phyloP scores from a whole-genome alignment of 1,284 basidiomycete species.

The Austroboletus niveus region DNA sequence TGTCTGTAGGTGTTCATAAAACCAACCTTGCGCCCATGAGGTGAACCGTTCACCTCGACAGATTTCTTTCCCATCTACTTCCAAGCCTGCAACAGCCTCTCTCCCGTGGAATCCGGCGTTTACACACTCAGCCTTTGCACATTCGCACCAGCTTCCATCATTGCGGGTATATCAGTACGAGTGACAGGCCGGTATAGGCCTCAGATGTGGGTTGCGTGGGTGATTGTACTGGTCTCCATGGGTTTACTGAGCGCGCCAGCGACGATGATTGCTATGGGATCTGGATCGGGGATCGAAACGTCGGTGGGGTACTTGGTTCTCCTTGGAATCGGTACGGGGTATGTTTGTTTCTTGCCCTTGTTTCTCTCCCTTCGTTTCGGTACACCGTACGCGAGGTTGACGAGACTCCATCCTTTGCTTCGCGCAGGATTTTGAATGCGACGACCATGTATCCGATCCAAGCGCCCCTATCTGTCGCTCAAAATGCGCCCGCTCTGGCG shows the following conservation, averaged over 20 bases:
- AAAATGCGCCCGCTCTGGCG: slow-evolving; percentile 33
- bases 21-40: too few species aligned
- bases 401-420: too few species aligned
- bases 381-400: background rate
- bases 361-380: too few species aligned
- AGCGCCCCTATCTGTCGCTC: slow-evolving; percentile 33
- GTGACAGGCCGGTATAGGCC: slow-evolving; percentile 3
- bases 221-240: background rate
- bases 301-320: background rate
- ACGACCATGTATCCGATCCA: slow-evolving; percentile 27
- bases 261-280: background rate
- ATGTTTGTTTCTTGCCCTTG: background rate
- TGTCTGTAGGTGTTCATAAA: too few species aligned
- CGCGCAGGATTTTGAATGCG: background rate
- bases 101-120: slow-evolving; percentile 8
- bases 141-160: background rate
- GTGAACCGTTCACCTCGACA: background rate
- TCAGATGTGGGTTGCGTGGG: slow-evolving; percentile 12
- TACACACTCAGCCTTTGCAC: slow-evolving; percentile 1
- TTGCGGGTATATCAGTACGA: slow-evolving; percentile 7
- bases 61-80: slow-evolving; percentile 13
- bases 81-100: slow-evolving; percentile 12
- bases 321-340: slow-evolving; percentile 9
- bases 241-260: slow-evolving; percentile 6
- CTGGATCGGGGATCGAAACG: too few species aligned